Base-by-base conservation (phyloP, 306 rosid genomes). In the Rosa lucieae region DNA sequence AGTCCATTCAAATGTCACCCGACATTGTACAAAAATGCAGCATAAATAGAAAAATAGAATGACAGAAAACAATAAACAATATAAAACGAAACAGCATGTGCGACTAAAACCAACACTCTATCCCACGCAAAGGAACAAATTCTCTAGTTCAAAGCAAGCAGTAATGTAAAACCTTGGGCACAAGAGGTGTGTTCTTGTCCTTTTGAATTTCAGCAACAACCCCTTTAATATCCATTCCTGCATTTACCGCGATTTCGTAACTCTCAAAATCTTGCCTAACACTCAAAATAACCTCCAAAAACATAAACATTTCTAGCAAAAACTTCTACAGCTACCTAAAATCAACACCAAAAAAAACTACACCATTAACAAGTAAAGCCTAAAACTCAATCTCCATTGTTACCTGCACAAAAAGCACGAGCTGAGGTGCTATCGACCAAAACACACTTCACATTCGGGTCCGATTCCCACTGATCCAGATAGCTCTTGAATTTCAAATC, bases 181-280 rank as follows among this genome's bases (percentile, higher is more conserved):
- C 98, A 84, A 96, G 97, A 91, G 97, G 89, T 53, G 99, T 96
- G 91, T 70, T 86, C 88, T 86, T 89, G 91, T 96, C 97, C 96
- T 88, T 91, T 83, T 81, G 97, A 77, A 95, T 93, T 88, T 95
- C 99, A 72, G 99, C 98, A 76, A 89, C 99, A 90, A 95, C 97
- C 89, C 99, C 98, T 91, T 95, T 95, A 89, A 93, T 93, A 93
- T 95, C 99, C 98, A 93, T 95, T 84, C 99, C 99, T 91, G 97
- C 98, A 95, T 84, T 78, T 79, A 85, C 85, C 94, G 85, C 73
- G 84, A 87, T 85, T 58, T 75, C 81, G 79, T 80, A 85, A 90
- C 88, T 89, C 93, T 89, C 89, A 89, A 86, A 87, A 83, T 80
- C 91, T 80, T 70, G 70, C 86, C 84, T 23, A 76, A 70, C 77